Evolutionary conservation across 2,329 filamentous ascomycete species (phyloP).

Genomic region (Esteya vermicola): DNA sequence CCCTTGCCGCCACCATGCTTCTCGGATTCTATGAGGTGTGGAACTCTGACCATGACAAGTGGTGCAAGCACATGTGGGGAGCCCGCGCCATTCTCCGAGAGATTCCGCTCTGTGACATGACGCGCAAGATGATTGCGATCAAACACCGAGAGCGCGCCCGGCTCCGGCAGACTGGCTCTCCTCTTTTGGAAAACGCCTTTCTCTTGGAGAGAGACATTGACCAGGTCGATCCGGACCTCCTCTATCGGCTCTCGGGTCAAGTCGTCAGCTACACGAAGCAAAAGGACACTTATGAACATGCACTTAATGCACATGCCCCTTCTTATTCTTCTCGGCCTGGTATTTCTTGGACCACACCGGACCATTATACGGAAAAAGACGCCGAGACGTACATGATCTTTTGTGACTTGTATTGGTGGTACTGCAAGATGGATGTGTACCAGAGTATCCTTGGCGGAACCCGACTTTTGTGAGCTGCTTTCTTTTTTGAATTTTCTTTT

Average conservation of each 20-base stretch:
- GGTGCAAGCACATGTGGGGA: slow-evolving; percentile 84
- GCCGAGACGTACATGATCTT: slow-evolving; percentile 68
- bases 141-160: slow-evolving; percentile 31
- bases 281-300: slow-evolving; percentile 10
- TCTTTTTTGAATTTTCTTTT: neutral
- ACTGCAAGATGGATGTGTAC: slow-evolving; percentile 83
- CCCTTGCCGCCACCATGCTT: slow-evolving; percentile 74
- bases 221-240: slow-evolving; percentile 26
- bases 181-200: neutral
- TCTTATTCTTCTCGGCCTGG: neutral
- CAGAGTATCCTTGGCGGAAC: slow-evolving; percentile 84
- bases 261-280: slow-evolving; percentile 22
- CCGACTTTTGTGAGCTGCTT: slow-evolving; percentile 56
- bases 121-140: slow-evolving; percentile 52
- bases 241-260: slow-evolving; percentile 26
- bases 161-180: slow-evolving; percentile 4
- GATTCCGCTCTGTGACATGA: slow-evolving; percentile 63
- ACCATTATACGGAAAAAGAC: slow-evolving; percentile 39
- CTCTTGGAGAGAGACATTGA: slow-evolving; percentile 17
- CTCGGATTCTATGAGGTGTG: slow-evolving; percentile 90
- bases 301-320: neutral
- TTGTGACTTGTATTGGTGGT: slow-evolving; percentile 91
- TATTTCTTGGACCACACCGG: slow-evolving; percentile 9
- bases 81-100: slow-evolving; percentile 71
- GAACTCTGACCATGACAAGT: slow-evolving; percentile 87